Conservation (phyloP, 2,329 filamentous ascomycete genomes). For the Tolypocladium capitatum region DNA sequence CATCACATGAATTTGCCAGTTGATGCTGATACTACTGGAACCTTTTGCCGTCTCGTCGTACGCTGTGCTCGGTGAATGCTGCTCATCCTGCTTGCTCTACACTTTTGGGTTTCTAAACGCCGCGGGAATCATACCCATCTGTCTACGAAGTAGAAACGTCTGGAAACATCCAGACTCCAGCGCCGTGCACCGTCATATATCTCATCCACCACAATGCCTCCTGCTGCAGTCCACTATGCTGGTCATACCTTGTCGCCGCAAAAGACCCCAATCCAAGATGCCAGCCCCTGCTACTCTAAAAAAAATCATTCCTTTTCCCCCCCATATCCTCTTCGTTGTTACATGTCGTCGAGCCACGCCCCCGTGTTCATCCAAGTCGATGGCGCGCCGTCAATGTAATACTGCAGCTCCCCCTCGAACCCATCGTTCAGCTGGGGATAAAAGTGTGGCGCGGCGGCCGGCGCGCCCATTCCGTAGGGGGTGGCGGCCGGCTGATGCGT, state of each 20-base stretch:
- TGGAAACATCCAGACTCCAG: background rate
- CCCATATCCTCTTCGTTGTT: background rate
- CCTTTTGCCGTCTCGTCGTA: background rate
- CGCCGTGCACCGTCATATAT: background rate
- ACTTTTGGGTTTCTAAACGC: background rate
- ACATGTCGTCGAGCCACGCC: conserved; percentile 6
- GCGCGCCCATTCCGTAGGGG: conserved; percentile 3
- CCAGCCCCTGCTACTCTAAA: background rate
- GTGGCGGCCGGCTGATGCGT: conserved; percentile 11
- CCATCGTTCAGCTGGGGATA: conserved; percentile 24
- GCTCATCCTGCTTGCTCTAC: background rate
- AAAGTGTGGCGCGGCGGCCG: background rate
- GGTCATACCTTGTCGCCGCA: background rate
- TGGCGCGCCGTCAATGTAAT: conserved; percentile 25
- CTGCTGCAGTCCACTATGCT: background rate
- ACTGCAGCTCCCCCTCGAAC: conserved; percentile 31
- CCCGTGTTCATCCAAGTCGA: conserved; percentile 4
- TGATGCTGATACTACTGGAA: background rate
- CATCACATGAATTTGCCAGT: background rate
- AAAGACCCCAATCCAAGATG: background rate
- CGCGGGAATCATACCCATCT: background rate
- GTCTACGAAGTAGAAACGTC: too few species aligned
- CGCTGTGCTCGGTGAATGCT: background rate
- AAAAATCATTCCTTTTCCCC: too few species aligned
- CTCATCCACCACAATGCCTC: background rate